A percentile compares a stretch with the other conserved stretches of the same genome.
phyloP scores from a whole-genome alignment of 345 rosid species.

The Rhodamnia rubescens region DNA sequence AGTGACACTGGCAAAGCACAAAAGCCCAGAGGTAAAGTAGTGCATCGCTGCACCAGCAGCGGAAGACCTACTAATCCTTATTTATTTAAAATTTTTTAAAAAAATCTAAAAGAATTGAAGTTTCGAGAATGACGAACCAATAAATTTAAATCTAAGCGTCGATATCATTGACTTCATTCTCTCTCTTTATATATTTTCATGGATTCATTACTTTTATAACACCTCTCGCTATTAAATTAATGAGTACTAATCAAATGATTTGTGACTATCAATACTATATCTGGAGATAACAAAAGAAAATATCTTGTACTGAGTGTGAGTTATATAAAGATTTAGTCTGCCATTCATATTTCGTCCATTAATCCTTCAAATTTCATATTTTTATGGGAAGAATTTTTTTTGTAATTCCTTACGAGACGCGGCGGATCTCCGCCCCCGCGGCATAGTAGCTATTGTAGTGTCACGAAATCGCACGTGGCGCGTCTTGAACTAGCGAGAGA shows the following conservation, averaged over 20 bases:
- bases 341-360: neutral
- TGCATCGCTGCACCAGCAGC: fast-evolving
- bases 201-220: neutral
- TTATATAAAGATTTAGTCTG: neutral
- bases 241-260: neutral
- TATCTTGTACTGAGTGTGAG: too few relatives aligned
- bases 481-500: neutral
- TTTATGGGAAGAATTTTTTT: neutral
- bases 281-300: fast-evolving
- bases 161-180: neutral
- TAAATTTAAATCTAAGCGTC: neutral
- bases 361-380: fast-evolving
- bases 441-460: neutral
- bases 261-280: fast-evolving
- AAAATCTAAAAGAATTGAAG: neutral
- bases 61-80: neutral
- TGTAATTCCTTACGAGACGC: too few relatives aligned
- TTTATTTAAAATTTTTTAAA: neutral
- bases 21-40: neutral
- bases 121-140: too few relatives aligned
- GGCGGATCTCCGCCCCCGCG: too few relatives aligned
- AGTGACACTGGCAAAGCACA: neutral
- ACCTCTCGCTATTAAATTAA: neutral
- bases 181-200: neutral
- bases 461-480: neutral